These are phyloP conservation scores for Leccinellum rugosiceps DNA, from an alignment of 768 basidiomycete genomes.

Conservation along the genomic window DNA sequence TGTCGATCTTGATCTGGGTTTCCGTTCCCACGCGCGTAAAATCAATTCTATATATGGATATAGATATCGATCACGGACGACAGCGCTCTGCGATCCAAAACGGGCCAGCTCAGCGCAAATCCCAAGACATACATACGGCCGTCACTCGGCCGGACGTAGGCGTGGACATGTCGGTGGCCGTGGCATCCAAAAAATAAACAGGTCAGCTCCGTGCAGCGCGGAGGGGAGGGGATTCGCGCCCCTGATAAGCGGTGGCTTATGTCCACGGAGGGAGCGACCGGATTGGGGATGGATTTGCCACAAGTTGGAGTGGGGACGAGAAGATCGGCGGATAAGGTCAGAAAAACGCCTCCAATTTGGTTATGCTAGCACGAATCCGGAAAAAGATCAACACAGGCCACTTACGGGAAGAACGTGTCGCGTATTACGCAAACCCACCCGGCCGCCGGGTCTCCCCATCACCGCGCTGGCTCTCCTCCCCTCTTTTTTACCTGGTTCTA, in stretches of 20 bases:
- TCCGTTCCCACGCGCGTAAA: conserved; percentile 45
- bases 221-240: conserved; percentile 18
- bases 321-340: conserved; percentile 38
- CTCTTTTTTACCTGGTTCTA: background rate
- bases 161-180: background rate
- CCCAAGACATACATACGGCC: background rate
- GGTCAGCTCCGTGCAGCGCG: conserved; percentile 19
- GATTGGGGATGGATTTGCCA: conserved; percentile 26
- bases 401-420: conserved; percentile 18
- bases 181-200: background rate
- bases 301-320: conserved; percentile 24
- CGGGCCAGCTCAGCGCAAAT: conserved; percentile 24
- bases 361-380: conserved; percentile 12
- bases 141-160: background rate
- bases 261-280: conserved; percentile 25
- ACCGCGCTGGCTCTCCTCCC: background rate
- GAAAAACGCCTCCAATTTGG: conserved; percentile 13
- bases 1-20: conserved; percentile 59
- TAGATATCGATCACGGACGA: background rate
- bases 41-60: conserved; percentile 8
- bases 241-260: conserved; percentile 19
- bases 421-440: background rate
- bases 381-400: conserved; percentile 31
- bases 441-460: conserved; percentile 1
- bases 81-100: conserved; percentile 23